Evolutionary conservation across 805 yeast genomes (phyloP).

Genomic region (Clavispora asparagi): DNA sequence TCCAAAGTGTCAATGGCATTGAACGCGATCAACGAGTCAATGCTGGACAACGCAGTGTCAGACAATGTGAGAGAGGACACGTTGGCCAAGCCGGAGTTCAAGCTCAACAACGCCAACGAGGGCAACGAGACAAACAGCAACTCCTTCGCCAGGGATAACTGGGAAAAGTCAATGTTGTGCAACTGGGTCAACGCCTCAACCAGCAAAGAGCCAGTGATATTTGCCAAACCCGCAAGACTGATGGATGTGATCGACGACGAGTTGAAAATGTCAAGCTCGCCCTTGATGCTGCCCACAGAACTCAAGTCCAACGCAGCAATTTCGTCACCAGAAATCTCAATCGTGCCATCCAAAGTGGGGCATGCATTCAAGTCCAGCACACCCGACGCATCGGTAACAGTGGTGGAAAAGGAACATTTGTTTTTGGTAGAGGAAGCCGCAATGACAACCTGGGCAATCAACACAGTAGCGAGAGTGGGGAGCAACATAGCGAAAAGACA

Average conservation of each 20-base stretch:
- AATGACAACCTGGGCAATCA: conserved; percentile 3
- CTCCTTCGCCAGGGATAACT: conserved; percentile 24
- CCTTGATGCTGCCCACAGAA: conserved; percentile 23
- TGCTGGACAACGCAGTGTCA: conserved; percentile 37
- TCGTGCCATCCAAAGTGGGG: conserved; percentile 37
- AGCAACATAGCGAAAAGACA: background rate
- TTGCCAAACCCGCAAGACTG: conserved; percentile 23
- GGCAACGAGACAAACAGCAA: conserved; percentile 38
- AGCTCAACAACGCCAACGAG: conserved; percentile 32
- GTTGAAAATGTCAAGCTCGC: conserved; percentile 32
- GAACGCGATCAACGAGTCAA: conserved; percentile 27
- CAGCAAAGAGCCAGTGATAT: conserved; percentile 31
- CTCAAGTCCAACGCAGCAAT: conserved; percentile 26
- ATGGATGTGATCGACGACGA: conserved; percentile 34
- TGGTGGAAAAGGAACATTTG: conserved; percentile 36
- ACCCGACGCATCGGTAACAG: conserved; percentile 36
- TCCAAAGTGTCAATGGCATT: conserved; percentile 29
- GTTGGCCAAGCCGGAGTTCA: conserved; percentile 31
- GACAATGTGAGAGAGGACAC: conserved; percentile 31
- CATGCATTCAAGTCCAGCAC: conserved; percentile 30
- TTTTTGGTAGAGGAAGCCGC: conserved; percentile 12
- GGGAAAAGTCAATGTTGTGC: conserved; percentile 29
- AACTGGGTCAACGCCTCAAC: conserved; percentile 37
- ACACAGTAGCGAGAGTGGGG: background rate
- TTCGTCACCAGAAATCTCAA: conserved; percentile 32